A percentile compares a stretch with the other conserved stretches of the same genome.
Evolutionary conservation across 768 basidiomycete species (phyloP).

Genomic region (Russula sp.): DNA sequence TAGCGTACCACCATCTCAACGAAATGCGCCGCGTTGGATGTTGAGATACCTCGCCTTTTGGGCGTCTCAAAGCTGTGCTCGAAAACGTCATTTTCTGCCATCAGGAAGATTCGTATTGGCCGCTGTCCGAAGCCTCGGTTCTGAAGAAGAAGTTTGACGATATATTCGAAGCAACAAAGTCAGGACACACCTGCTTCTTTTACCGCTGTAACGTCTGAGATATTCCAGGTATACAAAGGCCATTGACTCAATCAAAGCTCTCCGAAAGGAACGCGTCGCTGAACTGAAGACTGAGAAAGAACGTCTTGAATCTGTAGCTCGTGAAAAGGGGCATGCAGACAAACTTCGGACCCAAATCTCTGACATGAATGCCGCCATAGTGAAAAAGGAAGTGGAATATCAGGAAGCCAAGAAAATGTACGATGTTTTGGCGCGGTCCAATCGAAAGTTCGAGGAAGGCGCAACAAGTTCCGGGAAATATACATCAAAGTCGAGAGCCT

Average conservation of each 20-base stretch:
- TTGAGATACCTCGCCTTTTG: slow-evolving; percentile 87
- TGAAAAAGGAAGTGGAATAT: slow-evolving; percentile 67
- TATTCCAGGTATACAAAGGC: slow-evolving; percentile 87
- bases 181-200: slow-evolving; percentile 24
- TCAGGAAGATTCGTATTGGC: slow-evolving; percentile 99
- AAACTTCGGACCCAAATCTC: slow-evolving; percentile 68
- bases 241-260: slow-evolving; percentile 81
- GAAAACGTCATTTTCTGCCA: slow-evolving; percentile 99
- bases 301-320: slow-evolving; percentile 67
- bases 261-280: slow-evolving; percentile 86
- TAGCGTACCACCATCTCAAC: slow-evolving; percentile 91
- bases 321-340: slow-evolving; percentile 84
- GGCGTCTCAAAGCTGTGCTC: slow-evolving; percentile 96
- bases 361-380: slow-evolving; percentile 59
- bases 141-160: slow-evolving; percentile 99
- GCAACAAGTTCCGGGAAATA: slow-evolving; percentile 84
- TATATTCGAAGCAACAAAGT: slow-evolving; percentile 98
- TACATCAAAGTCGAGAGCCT: slow-evolving; percentile 68
- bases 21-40: slow-evolving; percentile 95
- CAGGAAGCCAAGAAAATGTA: slow-evolving; percentile 67
- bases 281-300: slow-evolving; percentile 95
- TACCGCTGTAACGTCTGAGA: slow-evolving; percentile 4
- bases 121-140: slow-evolving; percentile 81
- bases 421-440: slow-evolving; percentile 63
- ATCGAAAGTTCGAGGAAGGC: slow-evolving; percentile 75